phyloP scores from a whole-genome alignment of 2,329 filamentous ascomycete genomes.

The Dendrostoma leiphaemia region DNA sequence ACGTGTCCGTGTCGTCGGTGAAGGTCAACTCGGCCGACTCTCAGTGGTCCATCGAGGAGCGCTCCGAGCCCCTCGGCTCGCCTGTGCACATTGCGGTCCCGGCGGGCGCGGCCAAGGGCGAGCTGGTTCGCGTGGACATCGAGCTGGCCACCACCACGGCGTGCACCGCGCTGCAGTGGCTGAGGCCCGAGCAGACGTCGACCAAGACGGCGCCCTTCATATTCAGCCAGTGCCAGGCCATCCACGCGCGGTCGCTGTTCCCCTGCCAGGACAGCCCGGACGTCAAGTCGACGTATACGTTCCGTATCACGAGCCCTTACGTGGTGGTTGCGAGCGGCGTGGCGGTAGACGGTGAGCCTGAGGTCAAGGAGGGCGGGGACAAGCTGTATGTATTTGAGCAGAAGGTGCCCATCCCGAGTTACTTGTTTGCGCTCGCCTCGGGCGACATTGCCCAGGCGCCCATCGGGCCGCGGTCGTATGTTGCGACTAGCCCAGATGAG shows the following conservation, averaged over 20 bases:
- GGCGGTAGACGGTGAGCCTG: conserved; percentile 43
- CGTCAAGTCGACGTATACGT: conserved; percentile 92
- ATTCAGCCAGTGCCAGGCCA: conserved; percentile 97
- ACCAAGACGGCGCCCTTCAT: conserved; percentile 97
- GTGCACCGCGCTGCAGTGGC: conserved; percentile 93
- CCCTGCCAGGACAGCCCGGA: conserved; percentile 98
- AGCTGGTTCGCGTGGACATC: conserved; percentile 58
- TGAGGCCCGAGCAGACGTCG: conserved; percentile 88
- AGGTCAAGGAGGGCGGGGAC: conserved; percentile 48
- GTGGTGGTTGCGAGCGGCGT: conserved; percentile 92
- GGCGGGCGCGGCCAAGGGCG: conserved; percentile 50
- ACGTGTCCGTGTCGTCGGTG: conserved; percentile 71
- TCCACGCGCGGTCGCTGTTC: conserved; percentile 89
- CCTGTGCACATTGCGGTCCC: conserved; percentile 66
- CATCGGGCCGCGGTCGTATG: conserved; percentile 80
- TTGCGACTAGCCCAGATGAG: conserved; percentile 87
- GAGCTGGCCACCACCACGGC: conserved; percentile 77
- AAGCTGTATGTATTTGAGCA: conserved; percentile 85
- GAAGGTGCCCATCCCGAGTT: conserved; percentile 87
- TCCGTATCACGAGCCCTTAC: conserved; percentile 81
- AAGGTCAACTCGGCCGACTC: conserved; percentile 61
- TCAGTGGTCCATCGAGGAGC: conserved; percentile 68
- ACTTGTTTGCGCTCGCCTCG: conserved; percentile 88
- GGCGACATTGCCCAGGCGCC: conserved; percentile 83
- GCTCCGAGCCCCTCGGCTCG: conserved; percentile 71